Base-by-base conservation (phyloP, 768 basidiomycete species). In the Russula sp. region DNA sequence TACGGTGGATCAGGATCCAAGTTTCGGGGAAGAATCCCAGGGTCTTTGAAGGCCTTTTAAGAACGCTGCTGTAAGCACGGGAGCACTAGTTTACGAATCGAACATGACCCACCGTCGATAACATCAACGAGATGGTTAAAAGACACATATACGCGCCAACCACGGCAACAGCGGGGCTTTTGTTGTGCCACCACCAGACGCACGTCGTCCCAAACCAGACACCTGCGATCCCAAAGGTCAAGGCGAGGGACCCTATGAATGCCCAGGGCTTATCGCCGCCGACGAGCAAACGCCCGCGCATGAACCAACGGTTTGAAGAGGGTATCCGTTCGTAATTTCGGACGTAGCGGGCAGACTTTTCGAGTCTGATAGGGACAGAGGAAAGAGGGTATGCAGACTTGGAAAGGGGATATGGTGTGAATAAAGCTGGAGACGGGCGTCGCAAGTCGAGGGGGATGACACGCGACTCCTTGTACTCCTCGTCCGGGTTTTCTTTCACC, bases 161-260 rank as follows among this genome's bases (percentile, higher is more conserved):
- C 20, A 78, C 80, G 0, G 88, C 87, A 14, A 86, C 82, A 5
- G 84, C 86, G 6, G 86, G 82, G 54, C 90, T 89, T 62, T 85
- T 79, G 68, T 94, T 78, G 42, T 77, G 75, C 94, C 95, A 98
- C 82, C 95, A 87, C 84, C 87, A 96, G 18, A 87, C 84, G 51
- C 86, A 88, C 0, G 93, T 94, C 31, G 92, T 92, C 10, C 85
- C 89, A 66, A 97, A 84, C 91, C 92, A 99, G 9, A 89, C 74
- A 0, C 86, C 91, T 2, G 89, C 77, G 51, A 98, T 79, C 2
- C 79, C 79, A 31, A 94, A 71, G 32, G 88, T 76, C 22, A 96
- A 58, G 1, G 73, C 71, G 54, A 95, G 75, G 7, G 83, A 83
- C 0, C 79, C 81, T 2, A 91, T 69, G 67, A 98, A 91, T 5